These are phyloP conservation scores for Eucalyptus curtisii DNA, from an alignment of 345 rosid genomes.

Conservation along the genomic window DNA sequence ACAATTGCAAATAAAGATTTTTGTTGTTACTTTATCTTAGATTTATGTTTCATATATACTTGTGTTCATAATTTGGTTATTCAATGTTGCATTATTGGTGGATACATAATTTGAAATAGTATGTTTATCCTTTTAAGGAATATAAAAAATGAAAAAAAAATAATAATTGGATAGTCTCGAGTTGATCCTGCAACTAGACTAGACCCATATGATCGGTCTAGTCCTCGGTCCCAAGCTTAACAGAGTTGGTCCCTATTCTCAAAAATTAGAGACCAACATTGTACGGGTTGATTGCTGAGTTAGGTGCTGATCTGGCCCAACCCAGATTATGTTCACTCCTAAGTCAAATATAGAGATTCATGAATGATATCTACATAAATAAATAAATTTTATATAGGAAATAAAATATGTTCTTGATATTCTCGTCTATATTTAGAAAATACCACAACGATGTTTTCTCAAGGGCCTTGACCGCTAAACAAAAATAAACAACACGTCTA, in stretches of 20 bases:
- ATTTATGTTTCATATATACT: too few species aligned
- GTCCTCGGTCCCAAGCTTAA: not conserved
- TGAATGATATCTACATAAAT: not conserved
- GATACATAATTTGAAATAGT: not conserved
- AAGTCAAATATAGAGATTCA: too few species aligned
- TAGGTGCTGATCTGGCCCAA: not conserved
- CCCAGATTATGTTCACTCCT: not conserved
- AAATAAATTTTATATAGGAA: not conserved
- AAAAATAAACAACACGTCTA: not conserved
- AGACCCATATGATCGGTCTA: rapidly evolving
- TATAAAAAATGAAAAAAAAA: too few species aligned
- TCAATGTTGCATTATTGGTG: not conserved
- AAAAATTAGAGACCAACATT: not conserved
- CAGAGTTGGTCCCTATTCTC: rapidly evolving
- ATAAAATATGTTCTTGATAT: not conserved
- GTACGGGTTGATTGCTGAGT: not conserved
- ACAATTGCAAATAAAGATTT: not conserved
- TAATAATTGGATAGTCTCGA: not conserved
- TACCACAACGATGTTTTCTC: not conserved
- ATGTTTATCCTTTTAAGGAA: too few species aligned
- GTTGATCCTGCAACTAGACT: rapidly evolving
- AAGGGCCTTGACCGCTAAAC: not conserved
- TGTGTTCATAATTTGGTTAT: not conserved
- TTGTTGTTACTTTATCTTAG: not conserved
- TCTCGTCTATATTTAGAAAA: not conserved